These are phyloP conservation scores for Micromonas commoda DNA, from an alignment of 139 green algal species.

Conservation along the genomic window DNA sequence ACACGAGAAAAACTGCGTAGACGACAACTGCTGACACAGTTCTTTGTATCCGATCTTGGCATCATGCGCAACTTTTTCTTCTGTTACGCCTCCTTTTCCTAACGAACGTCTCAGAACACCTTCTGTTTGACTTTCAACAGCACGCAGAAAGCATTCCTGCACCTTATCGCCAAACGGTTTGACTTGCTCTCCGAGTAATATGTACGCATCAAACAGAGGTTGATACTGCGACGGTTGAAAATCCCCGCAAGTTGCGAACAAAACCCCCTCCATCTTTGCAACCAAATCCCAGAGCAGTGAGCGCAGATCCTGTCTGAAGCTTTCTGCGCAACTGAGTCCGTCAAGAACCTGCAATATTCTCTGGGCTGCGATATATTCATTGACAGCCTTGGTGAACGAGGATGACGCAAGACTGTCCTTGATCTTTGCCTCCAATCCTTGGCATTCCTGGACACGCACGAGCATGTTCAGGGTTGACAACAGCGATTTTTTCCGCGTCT, in stretches of 20 bases:
- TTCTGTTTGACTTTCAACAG: constrained; percentile 10
- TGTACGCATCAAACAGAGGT: constrained; percentile 1
- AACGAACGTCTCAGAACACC: background rate
- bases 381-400: background rate
- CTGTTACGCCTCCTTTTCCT: background rate
- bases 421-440: background rate
- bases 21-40: constrained; percentile 1
- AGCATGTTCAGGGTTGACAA: background rate
- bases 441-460: background rate
- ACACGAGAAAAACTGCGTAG: constrained; percentile 8
- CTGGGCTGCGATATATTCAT: background rate
- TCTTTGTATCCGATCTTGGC: constrained; percentile 12
- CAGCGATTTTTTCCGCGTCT: background rate
- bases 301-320: background rate
- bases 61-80: background rate
- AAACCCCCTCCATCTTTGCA: background rate
- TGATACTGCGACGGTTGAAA: background rate
- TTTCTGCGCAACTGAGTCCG: background rate
- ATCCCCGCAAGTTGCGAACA: background rate
- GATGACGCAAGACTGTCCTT: background rate
- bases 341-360: background rate
- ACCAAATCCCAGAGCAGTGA: constrained; percentile 3
- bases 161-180: constrained; percentile 11
- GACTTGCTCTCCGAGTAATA: background rate
- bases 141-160: background rate